These are phyloP conservation scores for Pichia sporocuriosa DNA, from an alignment of 805 yeast genomes.

Conservation along the genomic window DNA sequence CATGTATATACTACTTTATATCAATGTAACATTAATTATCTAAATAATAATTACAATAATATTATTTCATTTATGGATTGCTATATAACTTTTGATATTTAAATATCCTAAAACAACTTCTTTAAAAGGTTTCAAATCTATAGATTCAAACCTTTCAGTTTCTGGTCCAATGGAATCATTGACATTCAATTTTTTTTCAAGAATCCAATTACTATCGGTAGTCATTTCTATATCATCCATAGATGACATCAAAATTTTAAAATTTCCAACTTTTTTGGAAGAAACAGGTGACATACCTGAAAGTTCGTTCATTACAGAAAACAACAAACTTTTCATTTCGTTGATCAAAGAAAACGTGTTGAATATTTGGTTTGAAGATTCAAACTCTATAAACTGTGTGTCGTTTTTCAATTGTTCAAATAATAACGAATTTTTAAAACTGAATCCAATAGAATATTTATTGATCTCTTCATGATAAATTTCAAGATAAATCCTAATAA, in stretches of 20 bases:
- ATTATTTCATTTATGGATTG: not conserved
- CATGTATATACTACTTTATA: not conserved
- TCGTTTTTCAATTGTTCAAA: slow-evolving; percentile 16
- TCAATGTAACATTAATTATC: not conserved
- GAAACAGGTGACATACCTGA: slow-evolving; percentile 2
- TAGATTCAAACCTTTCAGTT: slow-evolving; percentile 6
- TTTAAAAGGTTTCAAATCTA: slow-evolving; percentile 17
- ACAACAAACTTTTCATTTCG: slow-evolving; percentile 23
- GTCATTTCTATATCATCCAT: slow-evolving; percentile 13
- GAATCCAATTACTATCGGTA: slow-evolving; percentile 20
- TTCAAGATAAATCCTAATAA: slow-evolving; percentile 23
- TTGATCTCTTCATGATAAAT: slow-evolving; percentile 9
- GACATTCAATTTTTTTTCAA: slow-evolving; percentile 11
- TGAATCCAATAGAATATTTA: slow-evolving; percentile 24
- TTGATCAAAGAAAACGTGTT: slow-evolving; percentile 14
- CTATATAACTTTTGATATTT: slow-evolving; percentile 22
- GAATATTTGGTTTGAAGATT: not conserved
- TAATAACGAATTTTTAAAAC: slow-evolving; percentile 25
- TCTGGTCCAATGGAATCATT: not conserved
- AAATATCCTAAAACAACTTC: slow-evolving; percentile 24
- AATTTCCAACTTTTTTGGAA: slow-evolving; percentile 8
- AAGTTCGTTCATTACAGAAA: slow-evolving; percentile 21
- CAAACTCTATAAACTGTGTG: not conserved
- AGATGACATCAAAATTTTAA: slow-evolving; percentile 22
- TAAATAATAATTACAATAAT: not conserved